Evolutionary conservation across 2,329 filamentous ascomycete species (phyloP), one percentile per base, ranked within the genome.

Genomic region (Hypoxylon sp.): DNA sequence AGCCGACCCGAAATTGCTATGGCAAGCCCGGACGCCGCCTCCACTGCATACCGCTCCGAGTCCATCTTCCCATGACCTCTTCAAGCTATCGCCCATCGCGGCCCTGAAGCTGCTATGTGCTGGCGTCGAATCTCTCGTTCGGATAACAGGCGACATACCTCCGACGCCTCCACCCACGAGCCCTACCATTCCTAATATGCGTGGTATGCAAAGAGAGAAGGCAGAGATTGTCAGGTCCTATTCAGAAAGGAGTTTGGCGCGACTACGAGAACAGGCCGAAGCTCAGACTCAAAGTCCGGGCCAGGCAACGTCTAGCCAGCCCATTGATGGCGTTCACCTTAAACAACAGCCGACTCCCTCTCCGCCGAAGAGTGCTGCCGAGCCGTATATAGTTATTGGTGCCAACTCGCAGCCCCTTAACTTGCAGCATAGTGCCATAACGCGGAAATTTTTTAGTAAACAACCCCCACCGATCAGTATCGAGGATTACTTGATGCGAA

Each of bases 381-480:
- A 84, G 67, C 88, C 88, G 14, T 88, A 89, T 74, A 83, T 90
- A 57, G 82, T 91, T 50, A 85, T 91, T 61, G 88, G 90, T n/a
- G 87, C 88, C 50, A 88, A 93, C 78, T 90, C 89, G 31, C 90
- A 94, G 73, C 90, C 91, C 22, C 83, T 94, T 63, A 89, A 91
- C 67, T 82, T 93, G 35, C 94, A 98, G 78, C 92, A 96, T 77
- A 90, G 90, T 69, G 92, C 94, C 71, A 93, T 98, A 71, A 94
- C 93, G 17, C 90, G 94, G 73, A 96, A 96, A 76, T 99, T 99
- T 81, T 97, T 96, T 83, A 95, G 92, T 71, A 97, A 96, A 78
- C 88, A 90, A 55, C 90, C 94, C 14, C 95, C 96, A 19, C 91
- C 92, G 10, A 95, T 98, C 72, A 87, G 90, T 37, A 86, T 98